Conservation (phyloP, 352 stramenopile genomes). For the Pythium diclinum region DNA sequence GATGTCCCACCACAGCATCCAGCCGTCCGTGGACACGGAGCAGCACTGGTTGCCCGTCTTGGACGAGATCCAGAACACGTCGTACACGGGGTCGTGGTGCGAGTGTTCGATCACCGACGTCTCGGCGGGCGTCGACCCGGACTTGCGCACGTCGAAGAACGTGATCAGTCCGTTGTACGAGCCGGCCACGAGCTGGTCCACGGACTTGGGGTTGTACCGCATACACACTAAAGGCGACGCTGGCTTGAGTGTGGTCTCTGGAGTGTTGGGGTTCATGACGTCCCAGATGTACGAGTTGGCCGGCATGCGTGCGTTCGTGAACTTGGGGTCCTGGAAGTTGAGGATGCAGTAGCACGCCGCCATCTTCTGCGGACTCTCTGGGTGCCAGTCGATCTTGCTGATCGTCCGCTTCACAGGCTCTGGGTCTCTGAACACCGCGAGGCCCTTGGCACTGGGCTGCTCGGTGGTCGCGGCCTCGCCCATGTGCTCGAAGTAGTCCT, state of each 20-base stretch:
- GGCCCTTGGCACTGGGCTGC: constrained; percentile 94
- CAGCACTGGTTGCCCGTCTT: constrained; percentile 96
- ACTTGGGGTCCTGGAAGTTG: constrained; percentile 95
- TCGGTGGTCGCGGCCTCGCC: constrained; percentile 91
- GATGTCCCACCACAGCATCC: constrained; percentile 91
- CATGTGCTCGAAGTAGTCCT: constrained; percentile 94
- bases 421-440: constrained; percentile 97
- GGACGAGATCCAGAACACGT: constrained; percentile 95
- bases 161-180: constrained; percentile 97
- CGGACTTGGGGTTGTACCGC: constrained; percentile 96
- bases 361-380: constrained; percentile 94
- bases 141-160: constrained; percentile 96
- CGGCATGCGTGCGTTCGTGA: constrained; percentile 72
- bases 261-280: constrained; percentile 96
- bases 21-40: constrained; percentile 95
- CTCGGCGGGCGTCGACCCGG: constrained; percentile 80
- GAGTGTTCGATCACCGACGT: constrained; percentile 96
- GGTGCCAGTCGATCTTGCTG: constrained; percentile 97
- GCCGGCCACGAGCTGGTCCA: constrained; percentile 94
- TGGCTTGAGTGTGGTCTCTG: constrained; percentile 91
- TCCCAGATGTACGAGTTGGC: constrained; percentile 96
- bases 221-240: constrained; percentile 88
- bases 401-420: constrained; percentile 92
- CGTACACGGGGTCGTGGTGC: constrained; percentile 96
- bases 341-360: constrained; percentile 96